phyloP scores from a whole-genome alignment of 345 rosid genomes.

The Eucalyptus virginea region DNA sequence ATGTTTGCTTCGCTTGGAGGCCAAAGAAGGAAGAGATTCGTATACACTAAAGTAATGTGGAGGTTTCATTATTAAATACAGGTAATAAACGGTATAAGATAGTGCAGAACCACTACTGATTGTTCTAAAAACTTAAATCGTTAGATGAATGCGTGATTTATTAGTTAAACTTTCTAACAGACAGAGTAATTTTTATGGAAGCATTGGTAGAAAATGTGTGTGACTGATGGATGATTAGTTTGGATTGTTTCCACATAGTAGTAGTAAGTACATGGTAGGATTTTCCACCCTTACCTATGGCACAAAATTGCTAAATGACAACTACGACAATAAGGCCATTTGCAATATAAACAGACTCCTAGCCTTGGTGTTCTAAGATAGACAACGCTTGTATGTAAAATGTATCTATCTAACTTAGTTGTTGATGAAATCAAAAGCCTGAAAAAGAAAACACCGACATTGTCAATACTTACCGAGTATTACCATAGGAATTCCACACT shows the following conservation, averaged over 20 bases:
- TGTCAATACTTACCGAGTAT: background rate
- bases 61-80: too few species aligned
- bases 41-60: background rate
- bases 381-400: background rate
- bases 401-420: background rate
- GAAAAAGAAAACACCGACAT: background rate
- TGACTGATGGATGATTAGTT: fast-evolving
- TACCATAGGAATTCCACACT: background rate
- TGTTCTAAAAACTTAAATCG: fast-evolving
- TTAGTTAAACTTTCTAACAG: fast-evolving
- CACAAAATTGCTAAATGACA: background rate
- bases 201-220: fast-evolving
- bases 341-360: background rate
- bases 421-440: background rate
- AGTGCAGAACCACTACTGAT: fast-evolving
- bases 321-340: background rate
- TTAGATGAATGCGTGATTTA: fast-evolving
- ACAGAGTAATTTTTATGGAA: background rate
- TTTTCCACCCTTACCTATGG: background rate
- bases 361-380: background rate
- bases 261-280: background rate
- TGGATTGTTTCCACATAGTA: background rate
- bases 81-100: fast-evolving
- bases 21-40: background rate
- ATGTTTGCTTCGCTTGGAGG: background rate